phyloP scores from a whole-genome alignment of 176 grass and related monocot species.

The Hordeum vulgare region DNA sequence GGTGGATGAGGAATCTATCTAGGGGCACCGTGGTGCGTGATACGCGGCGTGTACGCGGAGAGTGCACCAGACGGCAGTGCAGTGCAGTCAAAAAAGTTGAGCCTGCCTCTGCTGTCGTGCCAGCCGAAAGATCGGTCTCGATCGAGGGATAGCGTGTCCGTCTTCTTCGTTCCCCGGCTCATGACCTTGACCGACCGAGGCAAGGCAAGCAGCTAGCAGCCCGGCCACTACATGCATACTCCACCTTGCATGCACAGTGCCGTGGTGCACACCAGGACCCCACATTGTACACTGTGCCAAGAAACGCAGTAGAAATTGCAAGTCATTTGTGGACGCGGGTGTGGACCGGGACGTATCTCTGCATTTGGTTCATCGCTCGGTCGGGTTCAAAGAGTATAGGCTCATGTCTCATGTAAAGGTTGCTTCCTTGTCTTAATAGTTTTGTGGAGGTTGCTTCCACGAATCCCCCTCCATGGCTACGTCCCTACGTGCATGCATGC shows the following conservation, averaged over 20 bases:
- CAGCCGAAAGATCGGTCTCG: too few species aligned
- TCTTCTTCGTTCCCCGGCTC: too few species aligned
- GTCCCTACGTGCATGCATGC: background rate
- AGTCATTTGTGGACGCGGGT: background rate
- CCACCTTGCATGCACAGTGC: too few species aligned
- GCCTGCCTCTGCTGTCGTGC: background rate
- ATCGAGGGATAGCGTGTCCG: too few species aligned
- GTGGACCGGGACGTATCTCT: background rate
- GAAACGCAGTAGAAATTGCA: background rate
- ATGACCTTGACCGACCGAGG: background rate
- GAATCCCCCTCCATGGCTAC: background rate
- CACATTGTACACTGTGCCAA: background rate
- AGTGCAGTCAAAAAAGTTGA: background rate
- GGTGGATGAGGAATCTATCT: background rate
- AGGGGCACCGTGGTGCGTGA: background rate
- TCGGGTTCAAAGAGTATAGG: background rate
- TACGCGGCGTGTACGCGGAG: background rate
- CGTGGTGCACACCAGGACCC: too few species aligned
- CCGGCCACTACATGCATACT: too few species aligned
- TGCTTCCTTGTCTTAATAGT: background rate
- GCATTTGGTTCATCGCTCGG: background rate
- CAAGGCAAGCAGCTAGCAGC: too few species aligned
- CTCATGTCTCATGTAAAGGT: background rate
- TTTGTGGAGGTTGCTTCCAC: background rate
- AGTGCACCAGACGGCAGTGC: background rate